Evolutionary conservation across 2,329 filamentous ascomycete species (phyloP), one percentile per base, ranked within the genome.

Genomic region (Escovopsis sp.): DNA sequence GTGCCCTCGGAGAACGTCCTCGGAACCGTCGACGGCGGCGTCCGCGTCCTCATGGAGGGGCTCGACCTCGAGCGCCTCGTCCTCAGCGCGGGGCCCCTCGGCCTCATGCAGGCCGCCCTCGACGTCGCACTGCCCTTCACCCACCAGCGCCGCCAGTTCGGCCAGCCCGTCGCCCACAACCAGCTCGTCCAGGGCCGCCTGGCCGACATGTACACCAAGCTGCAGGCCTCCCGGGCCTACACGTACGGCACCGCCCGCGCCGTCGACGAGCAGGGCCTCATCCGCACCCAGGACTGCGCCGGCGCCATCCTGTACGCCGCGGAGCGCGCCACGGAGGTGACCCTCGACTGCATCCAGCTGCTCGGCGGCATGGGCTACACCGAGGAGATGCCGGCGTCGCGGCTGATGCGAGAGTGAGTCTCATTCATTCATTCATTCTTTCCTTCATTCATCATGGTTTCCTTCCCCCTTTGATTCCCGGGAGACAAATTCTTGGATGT

Each of bases 201-300:
- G 37, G 87, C 91, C 43, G 88, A 96, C 60, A 95, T 98, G 88
- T 93, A 96, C 65, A 95, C 87, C 38, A 94, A 94, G 62, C 74
- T 91, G 45, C 81, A 84, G 53, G 87, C 84, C 10, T 79, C 81
- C 13, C 70, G 79, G n/a, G 74, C 87, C 2, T 95, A 94, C 62
- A 96, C 89, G 0, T 94, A 94, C 56, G 66, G 72, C 32, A 88
- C 88, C 0, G 91, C 91, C 3, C 72, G 74, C 37, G 71, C 74
- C 2, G 81, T 95, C 15, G 89, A 95, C 53, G 84, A 89, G 58
- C 66, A 75, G 11, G 80, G 78, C 10, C 47, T 68, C 2, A 80
- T 94, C 51, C 72, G 73, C 43, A 95, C 88, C 0, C 83, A 94
- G 59, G 89, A 98, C 64, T 96, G 91, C 59, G 89, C 91, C 0